These are phyloP conservation scores for Borealophlyctis nickersoniae DNA, from an alignment of 192 early-diverging fungal species.

Conservation along the genomic window DNA sequence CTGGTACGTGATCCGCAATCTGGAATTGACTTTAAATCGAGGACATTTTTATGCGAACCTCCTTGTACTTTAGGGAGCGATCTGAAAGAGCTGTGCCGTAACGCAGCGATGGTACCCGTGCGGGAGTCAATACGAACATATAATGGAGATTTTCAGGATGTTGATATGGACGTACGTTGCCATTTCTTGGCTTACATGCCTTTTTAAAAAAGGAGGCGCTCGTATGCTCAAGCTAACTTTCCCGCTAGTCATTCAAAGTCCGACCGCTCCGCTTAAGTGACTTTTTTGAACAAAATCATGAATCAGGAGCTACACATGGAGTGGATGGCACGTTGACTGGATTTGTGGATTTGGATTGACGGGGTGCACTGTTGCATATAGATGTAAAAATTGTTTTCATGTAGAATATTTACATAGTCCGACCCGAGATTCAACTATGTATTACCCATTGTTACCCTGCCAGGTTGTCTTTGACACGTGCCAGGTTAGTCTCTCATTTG, in stretches of 20 bases:
- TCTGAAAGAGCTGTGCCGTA: slow-evolving; percentile 95
- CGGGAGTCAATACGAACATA: slow-evolving; percentile 50
- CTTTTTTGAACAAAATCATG: slow-evolving; percentile 26
- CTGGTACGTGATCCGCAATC: slow-evolving; percentile 46
- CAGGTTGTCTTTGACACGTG: too few relatives aligned
- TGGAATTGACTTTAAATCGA: neutral
- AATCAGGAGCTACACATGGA: neutral
- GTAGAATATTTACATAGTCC: too few relatives aligned
- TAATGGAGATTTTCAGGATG: slow-evolving; percentile 11
- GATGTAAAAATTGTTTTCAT: too few relatives aligned
- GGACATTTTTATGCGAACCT: neutral
- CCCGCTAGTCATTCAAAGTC: slow-evolving; percentile 31
- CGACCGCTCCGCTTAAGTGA: slow-evolving; percentile 33
- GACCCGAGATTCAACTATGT: too few relatives aligned
- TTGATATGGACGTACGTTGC: slow-evolving; percentile 14
- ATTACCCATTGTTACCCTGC: too few relatives aligned
- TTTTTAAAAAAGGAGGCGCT: neutral
- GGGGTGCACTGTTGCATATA: too few relatives aligned
- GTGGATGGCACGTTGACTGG: slow-evolving; percentile 3
- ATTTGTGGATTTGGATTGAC: slow-evolving; percentile 25
- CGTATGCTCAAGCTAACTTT: neutral
- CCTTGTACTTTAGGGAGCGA: slow-evolving; percentile 56
- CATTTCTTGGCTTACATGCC: slow-evolving; percentile 8
- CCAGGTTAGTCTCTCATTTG: too few relatives aligned
- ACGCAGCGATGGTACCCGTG: slow-evolving; percentile 93